Percentiles rank a stretch among this genome's conserved stretches.
Evolutionary conservation across 2,329 filamentous ascomycete genomes (phyloP).

Genomic region (Endothia cerciana): DNA sequence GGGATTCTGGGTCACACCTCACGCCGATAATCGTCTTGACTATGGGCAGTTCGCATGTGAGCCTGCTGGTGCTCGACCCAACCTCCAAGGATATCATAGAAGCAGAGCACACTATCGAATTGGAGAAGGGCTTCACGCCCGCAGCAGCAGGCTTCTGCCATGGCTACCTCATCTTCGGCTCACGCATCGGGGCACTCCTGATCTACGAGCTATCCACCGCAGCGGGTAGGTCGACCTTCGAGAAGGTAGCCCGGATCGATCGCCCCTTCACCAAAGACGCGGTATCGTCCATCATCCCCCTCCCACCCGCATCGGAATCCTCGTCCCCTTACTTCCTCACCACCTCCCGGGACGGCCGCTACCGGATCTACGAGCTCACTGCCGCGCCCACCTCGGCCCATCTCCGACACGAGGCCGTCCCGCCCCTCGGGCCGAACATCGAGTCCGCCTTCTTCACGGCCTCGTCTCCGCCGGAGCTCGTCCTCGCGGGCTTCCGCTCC

Average conservation of each 20-base stretch:
- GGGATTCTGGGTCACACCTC: conserved; percentile 7
- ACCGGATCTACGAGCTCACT: conserved; percentile 62
- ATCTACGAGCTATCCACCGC: conserved; percentile 36
- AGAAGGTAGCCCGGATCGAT: conserved; percentile 40
- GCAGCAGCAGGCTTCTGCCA: conserved; percentile 50
- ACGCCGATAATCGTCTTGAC: conserved; percentile 48
- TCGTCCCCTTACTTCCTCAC: conserved; percentile 60
- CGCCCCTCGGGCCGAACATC: conserved; percentile 76
- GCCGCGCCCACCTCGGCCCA: conserved; percentile 38
- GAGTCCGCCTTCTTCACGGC: conserved; percentile 68
- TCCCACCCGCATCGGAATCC: conserved; percentile 39
- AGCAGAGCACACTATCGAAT: conserved; percentile 37
- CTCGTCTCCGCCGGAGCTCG: conserved; percentile 53
- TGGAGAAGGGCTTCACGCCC: conserved; percentile 55
- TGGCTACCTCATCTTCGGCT: conserved; percentile 56
- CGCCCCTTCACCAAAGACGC: conserved; percentile 57
- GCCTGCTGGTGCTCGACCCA: conserved; percentile 46
- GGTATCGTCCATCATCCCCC: conserved; percentile 67
- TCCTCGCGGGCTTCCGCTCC: conserved; percentile 81
- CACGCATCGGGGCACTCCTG: conserved; percentile 54
- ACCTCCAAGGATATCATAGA: conserved; percentile 35
- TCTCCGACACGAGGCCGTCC: conserved; percentile 68
- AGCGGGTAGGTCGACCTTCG: conserved; percentile 34
- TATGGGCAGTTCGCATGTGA: conserved; percentile 49
- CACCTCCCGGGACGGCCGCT: conserved; percentile 77